These are phyloP conservation scores for Trichoderma endophyticum DNA, from an alignment of 2,329 filamentous ascomycete genomes.

Conservation along the genomic window DNA sequence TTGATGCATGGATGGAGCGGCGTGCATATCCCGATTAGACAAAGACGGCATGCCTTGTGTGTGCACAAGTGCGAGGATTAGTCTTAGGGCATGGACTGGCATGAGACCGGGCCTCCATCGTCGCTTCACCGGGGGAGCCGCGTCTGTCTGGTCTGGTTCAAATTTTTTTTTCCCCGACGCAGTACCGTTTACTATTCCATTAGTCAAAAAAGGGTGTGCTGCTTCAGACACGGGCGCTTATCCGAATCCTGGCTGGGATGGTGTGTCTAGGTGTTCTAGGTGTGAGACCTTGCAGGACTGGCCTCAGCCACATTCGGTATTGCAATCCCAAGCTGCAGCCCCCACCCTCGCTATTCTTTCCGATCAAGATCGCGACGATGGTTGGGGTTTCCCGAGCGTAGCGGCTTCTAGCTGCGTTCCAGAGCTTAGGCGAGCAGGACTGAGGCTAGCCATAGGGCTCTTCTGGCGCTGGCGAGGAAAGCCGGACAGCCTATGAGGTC, in stretches of 20 bases:
- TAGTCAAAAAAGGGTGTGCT: neutral
- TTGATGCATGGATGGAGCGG: slow-evolving; percentile 9
- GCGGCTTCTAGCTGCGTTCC: slow-evolving; percentile 16
- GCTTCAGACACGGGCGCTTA: neutral
- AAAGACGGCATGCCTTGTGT: neutral
- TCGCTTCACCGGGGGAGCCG: neutral
- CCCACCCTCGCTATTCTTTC: slow-evolving; percentile 18
- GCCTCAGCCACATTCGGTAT: slow-evolving; percentile 16
- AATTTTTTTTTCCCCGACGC: neutral
- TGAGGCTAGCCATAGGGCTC: neutral
- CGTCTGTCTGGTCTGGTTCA: neutral
- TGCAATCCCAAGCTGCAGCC: slow-evolving; percentile 17
- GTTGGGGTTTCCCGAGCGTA: slow-evolving; percentile 9
- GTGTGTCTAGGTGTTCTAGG: neutral
- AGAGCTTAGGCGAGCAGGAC: neutral
- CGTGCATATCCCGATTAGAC: neutral
- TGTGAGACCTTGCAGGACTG: slow-evolving; percentile 1
- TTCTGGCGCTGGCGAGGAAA: neutral
- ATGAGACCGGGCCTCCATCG: neutral
- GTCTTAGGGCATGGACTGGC: neutral
- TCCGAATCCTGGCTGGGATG: neutral
- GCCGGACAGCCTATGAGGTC: neutral
- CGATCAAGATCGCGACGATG: slow-evolving; percentile 17
- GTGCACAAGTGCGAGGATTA: slow-evolving; percentile 5
- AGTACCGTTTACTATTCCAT: neutral